Evolutionary conservation across 352 stramenopile species (phyloP), one percentile per base, ranked within the genome.

Genomic region (Pythium phragmiticola): DNA sequence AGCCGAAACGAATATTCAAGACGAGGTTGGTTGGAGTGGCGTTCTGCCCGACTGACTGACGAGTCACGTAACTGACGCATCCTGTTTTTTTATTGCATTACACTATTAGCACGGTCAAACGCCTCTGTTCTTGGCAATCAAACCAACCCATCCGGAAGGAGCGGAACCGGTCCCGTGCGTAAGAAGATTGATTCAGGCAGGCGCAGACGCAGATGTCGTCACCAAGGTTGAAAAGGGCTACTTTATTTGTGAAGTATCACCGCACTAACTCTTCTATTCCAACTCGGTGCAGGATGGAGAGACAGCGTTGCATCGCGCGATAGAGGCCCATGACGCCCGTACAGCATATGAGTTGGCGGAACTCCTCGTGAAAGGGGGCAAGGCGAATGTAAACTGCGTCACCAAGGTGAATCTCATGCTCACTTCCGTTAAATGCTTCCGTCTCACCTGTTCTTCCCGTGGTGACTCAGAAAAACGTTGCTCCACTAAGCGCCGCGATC

Each of bases 1-100:
- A 33, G 41, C 54, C 21, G 17, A 61, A n/a, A 42, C 52, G 26
- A 26, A 50, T 52, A 33, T n/a, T 52, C 9, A 11, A 16, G 54
- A 61, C 42, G 16, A 61, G 54, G 54, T 61, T 50, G 26, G 23
- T 58, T 59, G 47, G 19, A 23, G 14, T 48, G 12, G 34, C 37
- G 52, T 34, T 14, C 34, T 17, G 52, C 19, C 34, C 36, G n/a
- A 46, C 23, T 33, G 37, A 37, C 21, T 34, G 34, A 39, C 11
- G 34, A 39, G 34, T 9, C 34, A 48, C 21, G 30, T 42, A 26
- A 43, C 30, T 56, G 52, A 49, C 36, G 23, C 52, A 39, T 6
- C 7, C 4, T 39, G 34, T 48, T 9, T 59, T 30, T 16, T 58
- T 2, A 34, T 30, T 30, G 26, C 26, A 30, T 5, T 30, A 30